Percentiles rank a stretch among this genome's conserved stretches.
phyloP scores from a whole-genome alignment of 352 stramenopile species.

The Pythium myriotylum region DNA sequence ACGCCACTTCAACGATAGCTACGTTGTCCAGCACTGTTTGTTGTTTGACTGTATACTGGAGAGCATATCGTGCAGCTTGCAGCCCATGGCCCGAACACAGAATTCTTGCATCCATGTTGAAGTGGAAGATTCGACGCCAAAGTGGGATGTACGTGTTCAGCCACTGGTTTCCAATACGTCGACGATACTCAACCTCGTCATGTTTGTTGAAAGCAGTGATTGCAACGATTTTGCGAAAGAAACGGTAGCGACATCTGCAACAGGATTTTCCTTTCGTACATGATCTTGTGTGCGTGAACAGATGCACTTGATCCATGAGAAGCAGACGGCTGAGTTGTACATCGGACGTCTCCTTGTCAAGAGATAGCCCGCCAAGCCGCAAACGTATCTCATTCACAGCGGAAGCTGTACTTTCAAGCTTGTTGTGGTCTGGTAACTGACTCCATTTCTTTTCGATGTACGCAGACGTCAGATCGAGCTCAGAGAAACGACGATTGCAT shows the following conservation, averaged over 20 bases:
- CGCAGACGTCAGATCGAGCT: conserved; percentile 2
- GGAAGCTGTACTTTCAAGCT: background rate
- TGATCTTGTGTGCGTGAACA: conserved; percentile 15
- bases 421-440: conserved; percentile 11
- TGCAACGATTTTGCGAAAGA: conserved; percentile 20
- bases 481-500: conserved; percentile 1
- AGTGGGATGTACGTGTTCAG: conserved; percentile 28
- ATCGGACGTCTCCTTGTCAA: conserved; percentile 5
- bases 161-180: conserved; percentile 30
- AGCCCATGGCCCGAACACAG: conserved; percentile 23
- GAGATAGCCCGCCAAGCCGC: conserved; percentile 20
- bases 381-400: conserved; percentile 12
- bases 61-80: conserved; percentile 24
- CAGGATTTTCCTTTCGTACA: conserved; percentile 22
- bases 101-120: conserved; percentile 34
- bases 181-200: conserved; percentile 23
- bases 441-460: conserved; percentile 8
- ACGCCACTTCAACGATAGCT: conserved; percentile 27
- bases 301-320: conserved; percentile 22
- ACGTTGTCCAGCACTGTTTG: conserved; percentile 32
- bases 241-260: conserved; percentile 32
- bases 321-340: conserved; percentile 28
- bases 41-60: conserved; percentile 33
- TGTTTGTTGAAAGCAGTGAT: conserved; percentile 9
- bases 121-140: conserved; percentile 31